Conservation (phyloP, 1,139 yeast species). For the Blastobotrys elegans region DNA sequence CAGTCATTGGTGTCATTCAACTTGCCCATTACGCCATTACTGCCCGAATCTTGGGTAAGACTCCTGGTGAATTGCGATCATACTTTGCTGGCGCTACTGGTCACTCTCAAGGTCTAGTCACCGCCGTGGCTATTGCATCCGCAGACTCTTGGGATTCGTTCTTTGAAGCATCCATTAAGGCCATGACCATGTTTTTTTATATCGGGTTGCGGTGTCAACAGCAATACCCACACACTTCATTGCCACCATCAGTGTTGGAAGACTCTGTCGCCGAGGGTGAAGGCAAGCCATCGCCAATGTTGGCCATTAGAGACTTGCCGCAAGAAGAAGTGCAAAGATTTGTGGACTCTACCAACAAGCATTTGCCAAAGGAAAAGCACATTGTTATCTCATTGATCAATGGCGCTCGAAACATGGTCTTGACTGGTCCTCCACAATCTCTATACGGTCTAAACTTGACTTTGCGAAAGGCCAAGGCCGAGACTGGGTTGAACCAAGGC, state of each 20-base stretch:
- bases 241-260: constrained; percentile 90
- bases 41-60: constrained; percentile 74
- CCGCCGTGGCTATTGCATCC: constrained; percentile 87
- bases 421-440: constrained; percentile 98
- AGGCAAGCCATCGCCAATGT: constrained; percentile 97
- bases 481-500: constrained; percentile 90
- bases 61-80: constrained; percentile 83
- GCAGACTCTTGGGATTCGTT: constrained; percentile 84
- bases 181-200: constrained; percentile 80
- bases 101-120: constrained; percentile 95
- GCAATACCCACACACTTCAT: constrained; percentile 86
- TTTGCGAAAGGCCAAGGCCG: constrained; percentile 90
- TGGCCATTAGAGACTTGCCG: constrained; percentile 84
- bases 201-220: constrained; percentile 90
- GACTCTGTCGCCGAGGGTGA: constrained; percentile 93
- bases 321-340: constrained; percentile 70
- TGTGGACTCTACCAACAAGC: constrained; percentile 84
- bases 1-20: constrained; percentile 92
- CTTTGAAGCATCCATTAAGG: constrained; percentile 64
- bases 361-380: constrained; percentile 87
- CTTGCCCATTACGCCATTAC: constrained; percentile 89
- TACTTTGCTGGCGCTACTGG: constrained; percentile 85
- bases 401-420: constrained; percentile 93
- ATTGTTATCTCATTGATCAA: constrained; percentile 85
- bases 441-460: constrained; percentile 90